Conservation (phyloP, 129 eudicot species). For the Oenanthe sinensis region DNA sequence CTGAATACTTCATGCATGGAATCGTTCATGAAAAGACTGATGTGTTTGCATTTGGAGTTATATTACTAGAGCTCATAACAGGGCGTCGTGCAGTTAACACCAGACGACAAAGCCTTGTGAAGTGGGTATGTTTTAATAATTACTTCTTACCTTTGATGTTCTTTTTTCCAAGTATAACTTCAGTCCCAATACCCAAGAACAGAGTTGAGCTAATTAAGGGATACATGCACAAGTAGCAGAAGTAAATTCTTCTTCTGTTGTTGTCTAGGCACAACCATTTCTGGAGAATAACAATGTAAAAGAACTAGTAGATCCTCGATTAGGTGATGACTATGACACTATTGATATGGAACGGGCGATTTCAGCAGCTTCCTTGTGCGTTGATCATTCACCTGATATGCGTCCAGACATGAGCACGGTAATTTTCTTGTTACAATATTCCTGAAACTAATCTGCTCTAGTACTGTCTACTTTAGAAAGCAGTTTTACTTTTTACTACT, state of each 20-base stretch:
- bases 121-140: slow-evolving; percentile 57
- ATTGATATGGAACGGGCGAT: slow-evolving; percentile 55
- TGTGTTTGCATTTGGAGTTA: slow-evolving; percentile 89
- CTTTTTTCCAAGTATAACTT: neutral
- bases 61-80: slow-evolving; percentile 83
- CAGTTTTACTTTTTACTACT: too few species aligned
- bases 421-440: slow-evolving; percentile 4
- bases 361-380: slow-evolving; percentile 66
- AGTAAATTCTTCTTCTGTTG: neutral
- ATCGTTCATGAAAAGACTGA: slow-evolving; percentile 90
- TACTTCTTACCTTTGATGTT: neutral
- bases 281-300: slow-evolving; percentile 48
- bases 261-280: slow-evolving; percentile 67
- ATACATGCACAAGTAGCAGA: neutral
- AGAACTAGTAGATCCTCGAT: slow-evolving; percentile 59
- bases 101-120: slow-evolving; percentile 81
- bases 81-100: slow-evolving; percentile 98
- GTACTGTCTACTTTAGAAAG: neutral
- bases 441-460: neutral
- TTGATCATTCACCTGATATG: slow-evolving; percentile 57
- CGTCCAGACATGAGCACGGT: slow-evolving; percentile 83
- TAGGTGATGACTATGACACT: slow-evolving; percentile 42
- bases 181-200: neutral
- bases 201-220: neutral
- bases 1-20: slow-evolving; percentile 99